These are phyloP conservation scores for Barnettozyma sp. DNA, from an alignment of 805 yeast genomes.

Conservation along the genomic window DNA sequence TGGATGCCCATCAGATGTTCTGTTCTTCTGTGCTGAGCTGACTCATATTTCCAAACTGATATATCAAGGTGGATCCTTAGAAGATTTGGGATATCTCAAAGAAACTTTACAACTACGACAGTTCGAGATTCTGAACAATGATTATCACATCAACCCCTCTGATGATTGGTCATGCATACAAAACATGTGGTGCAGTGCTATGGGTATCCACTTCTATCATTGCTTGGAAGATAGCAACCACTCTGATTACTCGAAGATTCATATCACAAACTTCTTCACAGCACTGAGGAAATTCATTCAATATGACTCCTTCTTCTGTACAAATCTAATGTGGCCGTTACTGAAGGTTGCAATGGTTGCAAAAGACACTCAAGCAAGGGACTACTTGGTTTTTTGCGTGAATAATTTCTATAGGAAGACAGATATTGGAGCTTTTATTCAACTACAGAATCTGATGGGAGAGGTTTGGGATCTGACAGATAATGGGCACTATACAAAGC, in stretches of 20 bases:
- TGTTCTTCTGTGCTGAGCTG: slow-evolving; percentile 12
- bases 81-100: slow-evolving; percentile 4
- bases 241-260: slow-evolving; percentile 3
- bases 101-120: not conserved
- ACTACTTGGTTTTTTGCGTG: not conserved
- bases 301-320: slow-evolving; percentile 9
- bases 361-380: not conserved
- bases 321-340: slow-evolving; percentile 10
- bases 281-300: slow-evolving; percentile 4
- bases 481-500: not conserved
- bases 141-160: not conserved
- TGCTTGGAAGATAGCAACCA: slow-evolving; percentile 6
- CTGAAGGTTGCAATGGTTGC: slow-evolving; percentile 2
- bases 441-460: not conserved
- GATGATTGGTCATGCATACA: slow-evolving; percentile 8
- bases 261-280: slow-evolving; percentile 5
- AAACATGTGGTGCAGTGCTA: slow-evolving; percentile 8
- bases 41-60: slow-evolving; percentile 2
- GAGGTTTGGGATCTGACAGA: slow-evolving; percentile 9
- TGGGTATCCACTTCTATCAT: slow-evolving; percentile 8
- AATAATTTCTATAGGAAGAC: slow-evolving; percentile 5
- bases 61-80: slow-evolving; percentile 1
- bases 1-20: slow-evolving; percentile 12
- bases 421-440: slow-evolving; percentile 9
- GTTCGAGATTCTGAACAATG: slow-evolving; percentile 4